Conservation (phyloP, 129 eudicot genomes). For the Gnaphalium uliginosum region DNA sequence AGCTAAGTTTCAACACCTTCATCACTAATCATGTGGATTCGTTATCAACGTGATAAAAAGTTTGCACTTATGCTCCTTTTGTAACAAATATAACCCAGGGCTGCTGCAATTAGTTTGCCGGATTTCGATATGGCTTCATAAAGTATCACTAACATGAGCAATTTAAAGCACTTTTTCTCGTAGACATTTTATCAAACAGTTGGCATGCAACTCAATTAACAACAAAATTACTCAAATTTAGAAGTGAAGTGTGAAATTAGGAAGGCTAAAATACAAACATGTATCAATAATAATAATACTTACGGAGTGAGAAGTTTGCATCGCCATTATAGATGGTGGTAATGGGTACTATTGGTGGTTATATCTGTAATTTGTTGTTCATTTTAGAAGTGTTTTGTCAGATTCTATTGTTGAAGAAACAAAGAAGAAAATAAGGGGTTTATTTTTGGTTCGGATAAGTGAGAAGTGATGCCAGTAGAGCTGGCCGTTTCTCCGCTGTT, state of each 20-base stretch:
- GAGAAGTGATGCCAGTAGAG: conserved; percentile 6
- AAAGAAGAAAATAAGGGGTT: neutral
- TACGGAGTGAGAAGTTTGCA: conserved; percentile 32
- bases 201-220: conserved; percentile 23
- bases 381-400: neutral
- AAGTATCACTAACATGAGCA: neutral
- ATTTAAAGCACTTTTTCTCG: conserved; percentile 14
- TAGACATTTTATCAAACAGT: conserved; percentile 31
- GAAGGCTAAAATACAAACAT: neutral
- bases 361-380: neutral
- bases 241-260: conserved; percentile 4
- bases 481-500: neutral
- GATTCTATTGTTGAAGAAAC: neutral
- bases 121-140: too few species aligned
- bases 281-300: neutral
- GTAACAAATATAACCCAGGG: too few species aligned
- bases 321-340: conserved; percentile 24
- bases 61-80: too few species aligned
- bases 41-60: too few species aligned
- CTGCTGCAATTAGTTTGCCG: too few species aligned
- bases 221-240: conserved; percentile 1
- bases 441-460: conserved; percentile 18
- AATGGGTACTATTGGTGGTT: neutral
- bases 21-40: too few species aligned
- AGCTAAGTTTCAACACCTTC: too few species aligned